phyloP scores from a whole-genome alignment of 176 grass and related monocot genomes.

The Oryza meridionalis region DNA sequence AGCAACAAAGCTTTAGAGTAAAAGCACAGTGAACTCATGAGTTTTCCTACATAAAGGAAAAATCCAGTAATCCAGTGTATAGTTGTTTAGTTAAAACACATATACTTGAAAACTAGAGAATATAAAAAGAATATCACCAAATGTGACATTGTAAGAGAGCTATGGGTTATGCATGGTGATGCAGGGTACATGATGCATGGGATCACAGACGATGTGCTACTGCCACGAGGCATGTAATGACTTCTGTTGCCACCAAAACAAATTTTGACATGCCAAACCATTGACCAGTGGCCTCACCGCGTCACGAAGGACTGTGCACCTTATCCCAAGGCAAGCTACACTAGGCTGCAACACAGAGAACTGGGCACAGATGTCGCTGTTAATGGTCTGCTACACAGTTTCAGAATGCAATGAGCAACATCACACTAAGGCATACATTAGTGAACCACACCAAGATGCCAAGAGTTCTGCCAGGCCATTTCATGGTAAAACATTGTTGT shows the following conservation, averaged over 20 bases:
- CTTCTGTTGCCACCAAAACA: conserved; percentile 1
- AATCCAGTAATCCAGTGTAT: background rate
- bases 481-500: background rate
- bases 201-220: background rate
- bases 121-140: background rate
- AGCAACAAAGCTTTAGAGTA: conserved; percentile 10
- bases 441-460: background rate
- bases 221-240: background rate
- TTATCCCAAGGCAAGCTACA: conserved; percentile 10
- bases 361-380: background rate
- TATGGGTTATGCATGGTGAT: conserved; percentile 19
- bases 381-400: background rate
- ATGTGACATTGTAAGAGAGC: conserved; percentile 10
- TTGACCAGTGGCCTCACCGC: background rate
- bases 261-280: conserved; percentile 7
- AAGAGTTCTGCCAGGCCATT: background rate
- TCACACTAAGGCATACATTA: background rate
- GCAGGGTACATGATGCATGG: background rate
- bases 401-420: background rate
- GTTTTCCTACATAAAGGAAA: conserved; percentile 20
- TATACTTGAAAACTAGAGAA: conserved; percentile 1
- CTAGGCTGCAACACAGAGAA: background rate
- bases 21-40: conserved; percentile 11
- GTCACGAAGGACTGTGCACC: conserved; percentile 16
- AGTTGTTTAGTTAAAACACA: background rate